phyloP scores from a whole-genome alignment of 2,329 filamentous ascomycete species.

The Epichloe coenophiala region DNA sequence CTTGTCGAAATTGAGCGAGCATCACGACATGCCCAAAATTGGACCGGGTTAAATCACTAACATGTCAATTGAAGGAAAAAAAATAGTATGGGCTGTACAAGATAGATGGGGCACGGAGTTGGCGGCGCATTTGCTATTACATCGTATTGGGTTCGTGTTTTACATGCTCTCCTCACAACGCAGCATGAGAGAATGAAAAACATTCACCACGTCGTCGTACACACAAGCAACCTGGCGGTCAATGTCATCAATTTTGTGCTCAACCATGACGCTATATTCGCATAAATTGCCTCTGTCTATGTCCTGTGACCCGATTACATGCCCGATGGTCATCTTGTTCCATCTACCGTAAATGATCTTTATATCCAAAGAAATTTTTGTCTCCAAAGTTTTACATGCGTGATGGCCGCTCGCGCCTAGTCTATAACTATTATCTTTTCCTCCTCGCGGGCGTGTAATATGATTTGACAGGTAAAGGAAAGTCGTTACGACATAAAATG shows the following conservation, averaged over 20 bases:
- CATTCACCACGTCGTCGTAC: no score
- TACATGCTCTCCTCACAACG: no score
- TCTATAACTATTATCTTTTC: neutral
- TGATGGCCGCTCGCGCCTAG: neutral
- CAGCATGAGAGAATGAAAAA: no score
- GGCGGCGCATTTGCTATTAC: neutral
- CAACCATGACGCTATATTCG: neutral
- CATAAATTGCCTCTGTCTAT: no score
- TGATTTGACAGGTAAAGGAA: neutral
- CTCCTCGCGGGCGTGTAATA: conserved; percentile 24
- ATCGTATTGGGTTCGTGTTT: neutral
- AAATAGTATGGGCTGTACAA: neutral
- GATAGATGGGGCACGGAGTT: neutral
- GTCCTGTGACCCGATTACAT: neutral
- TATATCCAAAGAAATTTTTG: neutral
- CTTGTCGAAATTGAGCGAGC: conserved; percentile 80
- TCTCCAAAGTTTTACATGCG: neutral
- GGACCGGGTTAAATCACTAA: conserved; percentile 36
- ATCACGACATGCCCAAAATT: conserved; percentile 85
- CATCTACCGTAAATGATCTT: neutral
- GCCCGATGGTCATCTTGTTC: neutral
- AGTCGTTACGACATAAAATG: conserved; percentile 2
- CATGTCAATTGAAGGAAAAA: neutral
- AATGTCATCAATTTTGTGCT: neutral
- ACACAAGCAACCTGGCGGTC: neutral